Conservation (phyloP, 495 filamentous ascomycete genomes). For the Lophiostoma macrostomum region DNA sequence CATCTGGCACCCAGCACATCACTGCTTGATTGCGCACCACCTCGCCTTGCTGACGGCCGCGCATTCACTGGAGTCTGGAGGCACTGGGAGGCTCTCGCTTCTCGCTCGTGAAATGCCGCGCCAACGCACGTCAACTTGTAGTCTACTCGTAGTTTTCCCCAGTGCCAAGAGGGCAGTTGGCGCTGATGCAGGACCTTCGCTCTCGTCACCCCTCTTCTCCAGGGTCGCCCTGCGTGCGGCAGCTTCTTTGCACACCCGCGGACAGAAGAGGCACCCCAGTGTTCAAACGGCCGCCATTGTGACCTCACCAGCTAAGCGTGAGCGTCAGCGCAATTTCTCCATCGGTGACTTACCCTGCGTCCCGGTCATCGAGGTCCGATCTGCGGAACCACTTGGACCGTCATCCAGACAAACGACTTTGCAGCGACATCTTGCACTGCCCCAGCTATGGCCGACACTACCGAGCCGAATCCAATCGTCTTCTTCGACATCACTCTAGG, state of each 20-base stretch:
- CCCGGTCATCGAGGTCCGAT: neutral
- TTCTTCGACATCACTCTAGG: constrained; percentile 94
- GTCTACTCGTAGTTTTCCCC: neutral
- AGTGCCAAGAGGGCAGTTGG: constrained; percentile 6
- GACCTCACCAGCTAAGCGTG: too few relatives aligned
- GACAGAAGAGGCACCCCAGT: too few relatives aligned
- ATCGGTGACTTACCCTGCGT: neutral
- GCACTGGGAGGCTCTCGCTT: neutral
- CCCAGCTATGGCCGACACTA: constrained; percentile 27
- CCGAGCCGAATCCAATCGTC: constrained; percentile 58
- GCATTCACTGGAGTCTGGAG: neutral
- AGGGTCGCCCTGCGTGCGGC: neutral
- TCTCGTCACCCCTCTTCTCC: neutral
- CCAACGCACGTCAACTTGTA: too few relatives aligned
- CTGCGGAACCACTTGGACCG: constrained; percentile 7
- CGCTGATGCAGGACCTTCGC: neutral
- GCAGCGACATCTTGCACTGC: constrained; percentile 23
- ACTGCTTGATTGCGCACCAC: constrained; percentile 13
- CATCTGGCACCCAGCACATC: too few relatives aligned
- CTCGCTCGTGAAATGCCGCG: neutral
- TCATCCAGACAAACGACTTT: neutral
- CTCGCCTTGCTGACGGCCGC: neutral
- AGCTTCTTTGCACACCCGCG: too few relatives aligned
- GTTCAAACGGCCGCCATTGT: too few relatives aligned
- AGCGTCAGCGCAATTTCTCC: neutral